Evolutionary conservation across 371 early-diverging fungal genomes (phyloP).

Genomic region (Thermomucor indicae-seudaticae): DNA sequence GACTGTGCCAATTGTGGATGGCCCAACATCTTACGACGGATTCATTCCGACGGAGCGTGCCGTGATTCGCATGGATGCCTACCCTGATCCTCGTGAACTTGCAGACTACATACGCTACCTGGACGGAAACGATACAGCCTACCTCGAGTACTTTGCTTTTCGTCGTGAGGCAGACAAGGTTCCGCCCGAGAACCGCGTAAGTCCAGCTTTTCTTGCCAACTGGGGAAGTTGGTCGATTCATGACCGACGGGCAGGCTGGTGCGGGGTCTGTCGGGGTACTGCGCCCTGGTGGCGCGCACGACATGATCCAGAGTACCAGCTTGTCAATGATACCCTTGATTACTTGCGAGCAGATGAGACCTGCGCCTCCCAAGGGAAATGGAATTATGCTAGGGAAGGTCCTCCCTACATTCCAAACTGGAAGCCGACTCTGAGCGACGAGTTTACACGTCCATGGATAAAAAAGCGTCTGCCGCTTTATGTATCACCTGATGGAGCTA

Average conservation of each 20-base stretch:
- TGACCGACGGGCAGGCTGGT: conserved; percentile 21
- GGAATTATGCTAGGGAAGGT: conserved; percentile 23
- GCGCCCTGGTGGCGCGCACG: conserved; percentile 29
- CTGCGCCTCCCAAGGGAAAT: conserved; percentile 24
- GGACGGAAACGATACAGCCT: conserved; percentile 31
- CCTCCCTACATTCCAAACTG: conserved; percentile 23
- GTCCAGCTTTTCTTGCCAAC: conserved; percentile 19
- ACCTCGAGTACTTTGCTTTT: conserved; percentile 24
- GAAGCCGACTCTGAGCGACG: conserved; percentile 5
- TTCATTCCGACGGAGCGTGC: conserved; percentile 28
- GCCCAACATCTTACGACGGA: conserved; percentile 26
- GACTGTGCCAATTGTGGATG: conserved; percentile 27
- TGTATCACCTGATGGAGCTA: background rate
- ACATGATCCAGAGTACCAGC: background rate
- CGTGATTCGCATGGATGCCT: conserved; percentile 35
- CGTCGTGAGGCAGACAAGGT: conserved; percentile 17
- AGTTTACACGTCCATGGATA: conserved; percentile 10
- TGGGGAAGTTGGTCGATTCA: conserved; percentile 22
- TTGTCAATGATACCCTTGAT: conserved; percentile 1
- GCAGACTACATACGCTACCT: conserved; percentile 34
- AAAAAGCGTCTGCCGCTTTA: conserved; percentile 8
- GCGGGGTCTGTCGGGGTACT: conserved; percentile 30
- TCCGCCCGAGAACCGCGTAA: conserved; percentile 19
- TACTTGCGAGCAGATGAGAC: conserved; percentile 18
- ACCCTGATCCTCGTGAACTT: conserved; percentile 35